Evolutionary conservation across 345 rosid species (phyloP), one percentile per base, ranked within the genome.

Genomic region (Zanthoxylum bungeanum): DNA sequence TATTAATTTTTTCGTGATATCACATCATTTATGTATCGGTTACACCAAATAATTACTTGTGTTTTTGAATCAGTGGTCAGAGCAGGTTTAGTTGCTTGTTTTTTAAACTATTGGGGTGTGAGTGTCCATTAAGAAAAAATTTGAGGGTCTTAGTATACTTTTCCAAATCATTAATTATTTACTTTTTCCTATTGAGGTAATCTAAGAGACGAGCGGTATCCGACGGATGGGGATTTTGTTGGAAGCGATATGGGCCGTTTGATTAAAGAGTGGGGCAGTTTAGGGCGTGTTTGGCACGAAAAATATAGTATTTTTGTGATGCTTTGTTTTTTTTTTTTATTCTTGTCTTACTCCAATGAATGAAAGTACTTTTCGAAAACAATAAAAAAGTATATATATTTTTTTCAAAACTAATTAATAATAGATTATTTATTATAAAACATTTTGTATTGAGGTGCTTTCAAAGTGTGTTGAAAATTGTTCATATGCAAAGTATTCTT

Each of bases 221-320:
- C 22, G 28, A 76, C 79, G 80, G 80, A 64, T 73, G 56, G 79
- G 83, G 81, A 34, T 63, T 25, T 60, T 63, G 36, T 58, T 53
- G 17, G 46, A 30, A 60, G 60, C 14, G 55, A 6, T 70, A 36
- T 67, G 55, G 31, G 68, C 82, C 85, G 82, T 79, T 58, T 0
- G 82, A 84, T 79, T 46, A 4, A 59, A 40, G 33, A 0, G 28
- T 10, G 28, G 22, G 57, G 58, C 2, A 2, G 0, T 33, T 34
- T 3, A 7, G 31, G 58, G 16, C 24, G 24, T 14, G n/a, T 63
- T 68, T 33, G 47, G 46, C 39, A 31, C 5, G 31, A 3, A 22
- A 0, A 24, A 1, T 3, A 4, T 24, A 53, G 9, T 16, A 3
- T 10, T 40, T 40, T 40, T 40, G 46, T 16, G 0, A 2, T 14